Evolutionary conservation across 768 basidiomycete genomes (phyloP).

Genomic region (Phaffia tasmanica): DNA sequence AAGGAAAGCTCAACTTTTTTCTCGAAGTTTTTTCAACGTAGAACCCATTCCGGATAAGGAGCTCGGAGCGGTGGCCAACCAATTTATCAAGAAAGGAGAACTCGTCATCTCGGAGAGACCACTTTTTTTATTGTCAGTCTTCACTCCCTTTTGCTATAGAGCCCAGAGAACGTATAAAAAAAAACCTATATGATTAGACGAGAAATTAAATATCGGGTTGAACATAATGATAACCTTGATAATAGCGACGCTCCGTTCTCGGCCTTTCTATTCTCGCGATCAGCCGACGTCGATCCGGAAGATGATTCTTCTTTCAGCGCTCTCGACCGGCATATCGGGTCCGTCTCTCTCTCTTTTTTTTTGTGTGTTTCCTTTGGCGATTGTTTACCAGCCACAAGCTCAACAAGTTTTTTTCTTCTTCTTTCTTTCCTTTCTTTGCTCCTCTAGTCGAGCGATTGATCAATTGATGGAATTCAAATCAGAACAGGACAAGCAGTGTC

Average conservation of each 20-base stretch:
- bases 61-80: conserved; percentile 14
- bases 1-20: no score
- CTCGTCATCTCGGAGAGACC: conserved; percentile 24
- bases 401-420: neutral
- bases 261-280: conserved; percentile 19
- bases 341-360: neutral
- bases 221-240: neutral
- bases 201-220: neutral
- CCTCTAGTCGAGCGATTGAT: conserved; percentile 6
- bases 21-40: conserved; percentile 16
- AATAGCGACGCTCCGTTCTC: conserved; percentile 20
- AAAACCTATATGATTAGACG: no score
- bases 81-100: conserved; percentile 14
- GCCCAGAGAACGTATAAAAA: no score
- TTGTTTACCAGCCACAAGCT: neutral
- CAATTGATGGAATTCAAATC: conserved; percentile 15
- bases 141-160: neutral
- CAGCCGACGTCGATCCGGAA: conserved; percentile 16
- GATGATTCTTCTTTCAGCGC: conserved; percentile 16
- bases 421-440: neutral
- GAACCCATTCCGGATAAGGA: conserved; percentile 19
- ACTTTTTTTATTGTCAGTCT: conserved; percentile 21
- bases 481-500: conserved; percentile 11
- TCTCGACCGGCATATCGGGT: conserved; percentile 20
- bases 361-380: neutral